Conservation (phyloP, 129 eudicot genomes). For the Apium graveolens region DNA sequence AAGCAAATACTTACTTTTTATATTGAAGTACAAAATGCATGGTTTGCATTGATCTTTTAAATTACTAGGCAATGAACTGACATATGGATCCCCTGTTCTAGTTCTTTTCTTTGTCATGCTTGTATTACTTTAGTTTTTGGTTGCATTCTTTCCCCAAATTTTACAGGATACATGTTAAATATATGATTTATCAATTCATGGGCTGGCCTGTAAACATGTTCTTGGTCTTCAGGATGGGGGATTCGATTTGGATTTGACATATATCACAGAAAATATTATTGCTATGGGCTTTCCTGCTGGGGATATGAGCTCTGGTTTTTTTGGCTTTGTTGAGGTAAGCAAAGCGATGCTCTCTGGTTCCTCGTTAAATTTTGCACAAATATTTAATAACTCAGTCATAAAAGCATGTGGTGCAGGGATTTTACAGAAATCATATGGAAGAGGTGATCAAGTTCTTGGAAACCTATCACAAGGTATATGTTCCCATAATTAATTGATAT, state of each 20-base stretch:
- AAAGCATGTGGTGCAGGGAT: constrained; percentile 49
- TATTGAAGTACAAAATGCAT: neutral
- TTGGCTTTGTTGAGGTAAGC: constrained; percentile 75
- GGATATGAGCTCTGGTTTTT: constrained; percentile 95
- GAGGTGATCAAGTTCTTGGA: constrained; percentile 90
- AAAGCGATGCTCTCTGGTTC: neutral
- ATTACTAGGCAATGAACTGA: neutral
- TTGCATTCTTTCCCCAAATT: neutral
- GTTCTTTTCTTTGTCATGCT: neutral
- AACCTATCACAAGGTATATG: constrained; percentile 78
- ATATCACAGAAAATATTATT: constrained; percentile 88
- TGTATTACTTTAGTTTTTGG: neutral
- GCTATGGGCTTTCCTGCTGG: constrained; percentile 99
- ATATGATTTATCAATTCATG: neutral
- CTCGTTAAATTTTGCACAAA: neutral
- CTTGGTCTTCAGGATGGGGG: constrained; percentile 61
- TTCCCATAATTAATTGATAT: neutral
- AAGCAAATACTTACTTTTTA: neutral
- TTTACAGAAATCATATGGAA: constrained; percentile 96
- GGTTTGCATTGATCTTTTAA: neutral
- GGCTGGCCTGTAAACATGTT: neutral
- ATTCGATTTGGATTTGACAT: constrained; percentile 92
- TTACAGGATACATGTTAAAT: neutral
- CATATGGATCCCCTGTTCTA: neutral
- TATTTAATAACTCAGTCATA: neutral